A percentile compares a stretch with the other conserved stretches of the same genome.
These are phyloP conservation scores for Sporothrix dimorphospora DNA, from an alignment of 2,329 filamentous ascomycete species.

Conservation along the genomic window DNA sequence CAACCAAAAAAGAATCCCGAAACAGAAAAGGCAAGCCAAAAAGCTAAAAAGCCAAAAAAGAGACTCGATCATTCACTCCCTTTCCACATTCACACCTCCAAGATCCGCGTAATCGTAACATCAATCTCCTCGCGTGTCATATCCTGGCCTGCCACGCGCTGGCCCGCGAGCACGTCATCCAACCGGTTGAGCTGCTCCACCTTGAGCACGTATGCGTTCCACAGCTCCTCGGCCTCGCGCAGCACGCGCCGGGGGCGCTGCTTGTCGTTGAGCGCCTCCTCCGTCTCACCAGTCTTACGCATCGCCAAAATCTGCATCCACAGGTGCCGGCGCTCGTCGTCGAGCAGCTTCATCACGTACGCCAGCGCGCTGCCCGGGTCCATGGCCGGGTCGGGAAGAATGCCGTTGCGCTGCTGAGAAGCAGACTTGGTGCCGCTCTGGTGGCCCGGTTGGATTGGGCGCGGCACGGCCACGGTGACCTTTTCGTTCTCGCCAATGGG, in stretches of 20 bases:
- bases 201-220: conserved; percentile 35
- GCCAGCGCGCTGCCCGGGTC: conserved; percentile 71
- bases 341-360: conserved; percentile 78
- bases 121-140: conserved; percentile 67
- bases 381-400: conserved; percentile 25
- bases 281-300: conserved; percentile 36
- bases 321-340: conserved; percentile 79
- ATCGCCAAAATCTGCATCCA: conserved; percentile 68
- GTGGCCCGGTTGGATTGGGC: conserved; percentile 22
- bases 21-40: not conserved
- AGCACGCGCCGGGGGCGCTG: conserved; percentile 26
- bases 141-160: conserved; percentile 66
- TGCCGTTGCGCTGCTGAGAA: not conserved
- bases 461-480: conserved; percentile 33
- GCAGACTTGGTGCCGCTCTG: not conserved
- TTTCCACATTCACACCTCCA: conserved; percentile 33
- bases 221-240: conserved; percentile 33
- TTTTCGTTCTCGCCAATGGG: conserved; percentile 23
- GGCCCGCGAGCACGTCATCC: conserved; percentile 81
- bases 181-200: conserved; percentile 53
- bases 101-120: conserved; percentile 62
- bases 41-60: conserved; percentile 4
- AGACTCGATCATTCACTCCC: not conserved
- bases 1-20: conserved; percentile 12
- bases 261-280: conserved; percentile 27